Conservation (phyloP, 169 alveolate genomes). For the Plasmodium billcollinsi region DNA sequence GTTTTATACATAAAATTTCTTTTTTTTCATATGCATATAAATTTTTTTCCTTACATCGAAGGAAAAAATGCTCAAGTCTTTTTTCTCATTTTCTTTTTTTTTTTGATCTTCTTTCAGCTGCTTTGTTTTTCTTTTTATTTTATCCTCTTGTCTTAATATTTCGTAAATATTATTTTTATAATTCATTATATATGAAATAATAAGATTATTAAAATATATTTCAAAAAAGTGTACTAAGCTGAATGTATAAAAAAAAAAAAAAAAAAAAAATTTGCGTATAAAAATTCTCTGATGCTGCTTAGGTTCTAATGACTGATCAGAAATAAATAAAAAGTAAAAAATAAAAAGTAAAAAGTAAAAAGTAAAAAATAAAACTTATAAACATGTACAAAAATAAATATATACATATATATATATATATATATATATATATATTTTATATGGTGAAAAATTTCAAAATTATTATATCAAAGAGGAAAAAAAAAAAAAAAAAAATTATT, state of each 20-base stretch:
- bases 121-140: conserved; percentile 46
- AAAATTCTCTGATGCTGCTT: no score
- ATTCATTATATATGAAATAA: conserved; percentile 8
- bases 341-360: no score
- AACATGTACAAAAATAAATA: neutral
- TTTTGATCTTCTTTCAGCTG: conserved; percentile 38
- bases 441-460: neutral
- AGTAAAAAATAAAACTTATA: neutral
- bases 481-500: neutral
- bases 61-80: conserved; percentile 28
- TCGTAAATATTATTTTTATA: conserved; percentile 36
- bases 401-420: neutral
- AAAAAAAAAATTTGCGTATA: no score
- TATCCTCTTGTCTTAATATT: conserved; percentile 53
- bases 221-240: no score
- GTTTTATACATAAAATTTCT: no score
- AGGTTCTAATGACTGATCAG: no score
- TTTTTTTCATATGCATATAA: no score
- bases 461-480: neutral
- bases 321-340: no score
- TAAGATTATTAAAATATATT: no score
- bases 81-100: conserved; percentile 63
- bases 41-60: conserved; percentile 27
- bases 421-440: neutral
- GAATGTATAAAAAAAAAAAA: no score